A percentile compares a stretch with the other conserved stretches of the same genome.
Conservation (phyloP, 2,329 filamentous ascomycete species). For the Stachybotrys echinatus region DNA sequence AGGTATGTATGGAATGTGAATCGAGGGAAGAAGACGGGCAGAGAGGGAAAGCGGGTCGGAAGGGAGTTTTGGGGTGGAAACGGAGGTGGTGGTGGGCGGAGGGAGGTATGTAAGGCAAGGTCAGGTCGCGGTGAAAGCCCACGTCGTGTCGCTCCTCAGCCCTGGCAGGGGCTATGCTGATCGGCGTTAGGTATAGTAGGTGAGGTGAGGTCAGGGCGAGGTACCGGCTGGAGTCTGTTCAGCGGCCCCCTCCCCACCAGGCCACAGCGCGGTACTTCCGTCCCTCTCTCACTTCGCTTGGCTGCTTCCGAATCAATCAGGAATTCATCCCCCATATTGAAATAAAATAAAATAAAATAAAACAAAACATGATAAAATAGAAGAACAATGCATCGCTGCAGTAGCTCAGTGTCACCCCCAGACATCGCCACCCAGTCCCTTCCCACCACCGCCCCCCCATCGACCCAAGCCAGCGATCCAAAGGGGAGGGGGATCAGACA, state of each 20-base stretch:
- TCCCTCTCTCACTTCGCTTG: too few species aligned
- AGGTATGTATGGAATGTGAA: neutral
- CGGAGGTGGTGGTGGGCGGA: neutral
- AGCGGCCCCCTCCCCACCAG: neutral
- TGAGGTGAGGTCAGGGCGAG: neutral
- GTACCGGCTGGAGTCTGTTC: neutral
- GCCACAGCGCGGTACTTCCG: neutral
- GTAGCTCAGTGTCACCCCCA: neutral
- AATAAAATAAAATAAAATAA: too few species aligned
- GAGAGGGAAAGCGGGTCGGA: conserved; percentile 3
- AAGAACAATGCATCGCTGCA: neutral
- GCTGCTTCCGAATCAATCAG: neutral
- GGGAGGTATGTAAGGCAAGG: neutral
- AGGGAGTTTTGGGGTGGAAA: neutral
- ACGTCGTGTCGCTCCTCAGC: too few species aligned
- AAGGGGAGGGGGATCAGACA: neutral
- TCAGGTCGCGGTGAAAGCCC: neutral
- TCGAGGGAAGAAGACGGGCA: conserved; percentile 2
- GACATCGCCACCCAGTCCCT: neutral
- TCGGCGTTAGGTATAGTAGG: too few species aligned
- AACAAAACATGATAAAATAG: neutral
- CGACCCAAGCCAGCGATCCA: neutral
- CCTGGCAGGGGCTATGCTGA: neutral
- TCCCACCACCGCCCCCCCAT: neutral
- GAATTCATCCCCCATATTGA: neutral